phyloP scores from a whole-genome alignment of 129 eudicot genomes.

The Dittrichia graveolens region DNA sequence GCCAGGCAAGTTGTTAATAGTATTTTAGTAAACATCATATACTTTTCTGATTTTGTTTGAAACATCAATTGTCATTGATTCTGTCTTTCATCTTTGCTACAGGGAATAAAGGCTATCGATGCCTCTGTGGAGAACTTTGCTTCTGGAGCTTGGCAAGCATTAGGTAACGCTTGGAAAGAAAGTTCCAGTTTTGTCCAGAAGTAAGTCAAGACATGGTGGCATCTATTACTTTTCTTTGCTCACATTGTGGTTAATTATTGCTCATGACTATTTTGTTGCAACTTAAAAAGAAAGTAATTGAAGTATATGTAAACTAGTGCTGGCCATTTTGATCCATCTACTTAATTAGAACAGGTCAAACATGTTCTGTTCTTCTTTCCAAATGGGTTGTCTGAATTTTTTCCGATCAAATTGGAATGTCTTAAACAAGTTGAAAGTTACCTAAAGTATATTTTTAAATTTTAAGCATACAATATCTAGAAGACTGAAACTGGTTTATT shows the following conservation, averaged over 20 bases:
- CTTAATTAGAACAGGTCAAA: not conserved
- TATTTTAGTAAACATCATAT: not conserved
- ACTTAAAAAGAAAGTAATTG: not conserved
- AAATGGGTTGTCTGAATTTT: too few relatives aligned
- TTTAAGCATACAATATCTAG: too few relatives aligned
- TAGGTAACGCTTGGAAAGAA: conserved; percentile 89
- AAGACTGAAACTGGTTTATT: too few relatives aligned
- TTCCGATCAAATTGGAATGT: too few relatives aligned
- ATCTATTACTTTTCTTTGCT: not conserved
- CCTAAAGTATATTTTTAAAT: not conserved
- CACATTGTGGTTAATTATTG: not conserved
- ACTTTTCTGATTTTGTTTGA: not conserved
- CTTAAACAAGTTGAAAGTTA: not conserved
- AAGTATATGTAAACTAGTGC: not conserved
- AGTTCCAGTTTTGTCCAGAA: conserved; percentile 70
- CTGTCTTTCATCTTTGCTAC: conserved; percentile 21
- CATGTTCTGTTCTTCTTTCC: too few relatives aligned
- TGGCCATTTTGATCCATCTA: not conserved
- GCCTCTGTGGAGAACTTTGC: conserved; percentile 78
- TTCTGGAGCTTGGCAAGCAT: conserved; percentile 95
- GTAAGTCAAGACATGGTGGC: conserved; percentile 41
- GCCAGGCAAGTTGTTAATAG: conserved; percentile 64
- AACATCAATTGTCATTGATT: not conserved
- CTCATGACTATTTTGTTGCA: not conserved
- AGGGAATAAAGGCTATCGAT: conserved; percentile 88